A percentile compares a stretch with the other conserved stretches of the same genome.
phyloP scores from a whole-genome alignment of 2,329 filamentous ascomycete species.

The Diaporthe capsici region DNA sequence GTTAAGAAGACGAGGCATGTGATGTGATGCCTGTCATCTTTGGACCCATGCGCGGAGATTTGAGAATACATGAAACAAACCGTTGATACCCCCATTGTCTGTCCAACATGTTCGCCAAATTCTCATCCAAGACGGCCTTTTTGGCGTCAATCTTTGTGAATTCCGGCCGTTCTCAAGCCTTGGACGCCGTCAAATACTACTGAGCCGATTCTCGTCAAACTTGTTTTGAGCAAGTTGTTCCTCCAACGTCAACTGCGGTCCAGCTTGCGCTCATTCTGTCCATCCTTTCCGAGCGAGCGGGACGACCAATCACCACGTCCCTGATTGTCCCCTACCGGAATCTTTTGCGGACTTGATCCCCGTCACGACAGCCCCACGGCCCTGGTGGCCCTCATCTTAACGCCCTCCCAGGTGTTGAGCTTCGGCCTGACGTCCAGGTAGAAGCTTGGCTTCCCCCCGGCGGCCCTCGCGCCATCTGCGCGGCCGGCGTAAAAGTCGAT shows the following conservation, averaged over 20 bases:
- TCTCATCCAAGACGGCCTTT: neutral
- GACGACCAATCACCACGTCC: neutral
- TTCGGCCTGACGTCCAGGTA: conserved; percentile 79
- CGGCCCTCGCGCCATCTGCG: conserved; percentile 54
- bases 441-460: conserved; percentile 67
- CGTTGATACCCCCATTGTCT: conserved; percentile 20
- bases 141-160: neutral
- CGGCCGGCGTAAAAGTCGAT: conserved; percentile 96
- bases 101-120: neutral
- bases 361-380: conserved; percentile 63
- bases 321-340: neutral
- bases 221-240: neutral
- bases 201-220: too few relatives aligned
- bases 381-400: conserved; percentile 74
- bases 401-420: conserved; percentile 76
- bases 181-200: neutral
- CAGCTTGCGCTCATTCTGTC: neutral
- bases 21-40: neutral
- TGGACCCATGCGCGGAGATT: neutral
- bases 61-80: conserved; percentile 23
- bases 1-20: neutral
- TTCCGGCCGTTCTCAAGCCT: neutral
- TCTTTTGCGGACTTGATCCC: neutral
- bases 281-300: neutral
- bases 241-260: neutral